Base-by-base conservation (phyloP, 495 filamentous ascomycete species). In the Pseudomonodictys pantanalensis region DNA sequence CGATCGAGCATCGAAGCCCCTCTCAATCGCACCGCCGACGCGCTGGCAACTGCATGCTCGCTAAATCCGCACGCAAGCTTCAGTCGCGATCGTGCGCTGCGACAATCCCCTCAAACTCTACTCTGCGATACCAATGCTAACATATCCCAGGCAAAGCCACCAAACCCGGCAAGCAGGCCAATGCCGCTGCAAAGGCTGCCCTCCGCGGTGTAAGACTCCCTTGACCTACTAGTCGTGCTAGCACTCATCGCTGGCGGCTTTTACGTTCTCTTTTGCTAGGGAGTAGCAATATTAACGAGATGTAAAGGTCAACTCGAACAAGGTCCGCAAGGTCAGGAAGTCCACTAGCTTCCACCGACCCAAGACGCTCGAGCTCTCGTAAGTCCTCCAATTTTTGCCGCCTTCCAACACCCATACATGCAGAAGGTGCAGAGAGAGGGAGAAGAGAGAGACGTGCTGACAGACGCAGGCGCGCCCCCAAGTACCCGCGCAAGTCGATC, bases 271-370 rank as follows among this genome's bases (percentile, higher is more conserved):
- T 72, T 28, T 12, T 41, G 32, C 30, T 45, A 57, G 44, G 58
- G n/a, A 42, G 43, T 52, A 55, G 11, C 29, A 41, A 41, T 30
- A 45, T 64, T 64, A 73, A 73, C 58, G 53, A 56, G 41, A 56
- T 41, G 67, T 50, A 62, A 67, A 90, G 87, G 72, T 76, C 58
- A 79, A 90, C 78, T 81, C 87, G 72, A 84, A 92, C 81, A 96
- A 96, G 83, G 78, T 84, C 74, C 86, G 86, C 80, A 97, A 97
- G 83, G 84, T 95, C 75, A 86, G 93, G 71, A 83, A 82, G 64
- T 90, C 84, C 71, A 96, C 93, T 55, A 95, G 91, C 75, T 98
- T 98, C 87, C 95, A 96, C 86, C 90, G 86, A 62, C 91, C 90
- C 65, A 95, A 95, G 83, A 97, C 91, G 69, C 91, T 97, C 62